Evolutionary conservation across 1,139 yeast species (phyloP).

Genomic region (Yamadazyma atmosphaerica): DNA sequence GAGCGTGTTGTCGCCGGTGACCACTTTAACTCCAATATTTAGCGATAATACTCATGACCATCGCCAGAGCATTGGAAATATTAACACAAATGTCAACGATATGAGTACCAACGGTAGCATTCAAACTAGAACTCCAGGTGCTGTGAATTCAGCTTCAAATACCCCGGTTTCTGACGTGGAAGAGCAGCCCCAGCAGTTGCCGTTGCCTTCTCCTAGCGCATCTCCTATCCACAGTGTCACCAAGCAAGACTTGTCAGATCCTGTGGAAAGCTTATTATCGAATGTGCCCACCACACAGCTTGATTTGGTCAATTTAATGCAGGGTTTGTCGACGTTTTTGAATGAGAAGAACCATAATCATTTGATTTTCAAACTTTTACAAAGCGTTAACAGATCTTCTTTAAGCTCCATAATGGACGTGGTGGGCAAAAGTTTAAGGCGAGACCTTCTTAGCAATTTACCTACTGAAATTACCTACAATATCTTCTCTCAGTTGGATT

Average conservation of each 20-base stretch:
- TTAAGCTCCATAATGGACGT: constrained; percentile 66
- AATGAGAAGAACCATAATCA: constrained; percentile 41
- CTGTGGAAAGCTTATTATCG: constrained; percentile 20
- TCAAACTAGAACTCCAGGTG: constrained; percentile 28
- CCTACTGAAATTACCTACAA: constrained; percentile 78
- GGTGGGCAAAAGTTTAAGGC: constrained; percentile 60
- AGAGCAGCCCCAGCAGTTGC: constrained; percentile 45
- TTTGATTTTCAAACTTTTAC: constrained; percentile 63
- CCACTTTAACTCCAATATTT: constrained; percentile 11
- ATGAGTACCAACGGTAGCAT: neutral
- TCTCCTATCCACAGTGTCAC: constrained; percentile 51
- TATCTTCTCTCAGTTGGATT: constrained; percentile 68
- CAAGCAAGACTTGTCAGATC: constrained; percentile 15
- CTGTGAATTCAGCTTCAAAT: constrained; percentile 23
- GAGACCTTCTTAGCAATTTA: constrained; percentile 69
- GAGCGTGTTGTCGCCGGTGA: constrained; percentile 18
- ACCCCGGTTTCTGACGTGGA: constrained; percentile 43
- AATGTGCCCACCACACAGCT: constrained; percentile 38
- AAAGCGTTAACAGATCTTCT: constrained; percentile 64
- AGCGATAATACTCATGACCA: neutral
- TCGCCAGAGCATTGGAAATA: no score
- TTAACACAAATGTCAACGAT: neutral
- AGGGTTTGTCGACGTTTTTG: constrained; percentile 35
- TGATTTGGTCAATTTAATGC: constrained; percentile 40
- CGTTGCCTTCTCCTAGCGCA: constrained; percentile 70